Evolutionary conservation across 2,329 filamentous ascomycete species (phyloP).

Genomic region (Claviceps sp.): DNA sequence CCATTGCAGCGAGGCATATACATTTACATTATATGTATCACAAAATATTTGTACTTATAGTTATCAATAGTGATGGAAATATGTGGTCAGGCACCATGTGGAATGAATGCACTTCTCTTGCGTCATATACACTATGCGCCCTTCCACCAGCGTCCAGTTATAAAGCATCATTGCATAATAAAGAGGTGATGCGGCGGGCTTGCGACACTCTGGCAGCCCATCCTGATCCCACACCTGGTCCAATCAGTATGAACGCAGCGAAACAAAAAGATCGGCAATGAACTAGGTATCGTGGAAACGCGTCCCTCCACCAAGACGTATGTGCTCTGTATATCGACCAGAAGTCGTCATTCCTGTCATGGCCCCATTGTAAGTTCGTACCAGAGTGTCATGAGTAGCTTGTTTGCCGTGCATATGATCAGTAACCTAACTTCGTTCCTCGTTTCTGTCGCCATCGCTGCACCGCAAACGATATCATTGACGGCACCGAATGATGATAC

Average conservation of each 20-base stretch:
- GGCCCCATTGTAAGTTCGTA: not conserved
- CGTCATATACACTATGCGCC: no score
- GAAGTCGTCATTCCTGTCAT: not conserved
- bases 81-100: not conserved
- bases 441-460: no score
- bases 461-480: no score
- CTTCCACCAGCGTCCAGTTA: slow-evolving; percentile 34
- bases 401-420: no score
- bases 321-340: not conserved
- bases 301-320: not conserved
- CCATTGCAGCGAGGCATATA: not conserved
- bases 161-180: slow-evolving; percentile 69
- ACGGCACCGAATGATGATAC: no score
- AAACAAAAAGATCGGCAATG: no score
- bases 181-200: slow-evolving; percentile 28
- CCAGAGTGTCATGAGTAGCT: not conserved
- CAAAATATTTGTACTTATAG: no score
- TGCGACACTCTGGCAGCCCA: slow-evolving; percentile 5
- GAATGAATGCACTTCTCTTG: no score
- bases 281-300: no score
- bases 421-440: no score
- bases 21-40: no score
- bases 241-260: slow-evolving; percentile 10
- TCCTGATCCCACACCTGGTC: slow-evolving; percentile 1
- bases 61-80: not conserved